Base-by-base conservation (phyloP, 2,329 filamentous ascomycete genomes). In the Cladophialophora carrionii region DNA sequence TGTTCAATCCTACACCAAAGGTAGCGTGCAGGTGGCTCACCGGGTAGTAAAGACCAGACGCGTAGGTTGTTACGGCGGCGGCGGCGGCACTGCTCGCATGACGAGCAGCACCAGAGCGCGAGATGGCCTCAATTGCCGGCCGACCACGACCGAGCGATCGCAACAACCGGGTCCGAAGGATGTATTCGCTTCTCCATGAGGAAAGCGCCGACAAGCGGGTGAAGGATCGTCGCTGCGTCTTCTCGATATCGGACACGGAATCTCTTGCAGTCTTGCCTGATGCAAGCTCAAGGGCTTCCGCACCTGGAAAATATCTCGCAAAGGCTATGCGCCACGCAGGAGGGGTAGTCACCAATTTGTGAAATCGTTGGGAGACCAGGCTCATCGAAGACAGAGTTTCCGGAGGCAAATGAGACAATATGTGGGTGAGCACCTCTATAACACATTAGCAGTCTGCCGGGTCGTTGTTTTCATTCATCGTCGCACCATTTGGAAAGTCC, bases 141-240 rank as follows among this genome's bases (percentile, higher is more conserved):
- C 93, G 96, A 57, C 94, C 95, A 65, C 91, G 88, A 54, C 85
- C 85, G 63, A 98, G 81, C 67, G 91, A 95, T 52, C 92, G 87
- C 59, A 98, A 80, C 58, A 98, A 84, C 54, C 91, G 86, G 1
- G 92, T 97, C 54, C 95, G 86, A 63, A 96, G 80, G 55, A 98
- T 89, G 73, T 98, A 99, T 77, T 99, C 95, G 77, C 91, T 97
- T 71, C 94, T 87, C 94, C 95, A 98, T 8, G 93, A 95, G n/a
- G 92, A 90, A 67, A 93, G 79, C 3, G 88, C 84, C 9, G 91
- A 96, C 61, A 99, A 83, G 51, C 93, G 87, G 17, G 90, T 87
- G 73, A 98, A 99, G 69, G 87, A 85, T 52, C 92, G 90, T 71
- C 86, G 85, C 73, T 95, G 90, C 0, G 90, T 89, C 31, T 76